phyloP scores from a whole-genome alignment of 1,284 basidiomycete species.

The Ustilago lituana region DNA sequence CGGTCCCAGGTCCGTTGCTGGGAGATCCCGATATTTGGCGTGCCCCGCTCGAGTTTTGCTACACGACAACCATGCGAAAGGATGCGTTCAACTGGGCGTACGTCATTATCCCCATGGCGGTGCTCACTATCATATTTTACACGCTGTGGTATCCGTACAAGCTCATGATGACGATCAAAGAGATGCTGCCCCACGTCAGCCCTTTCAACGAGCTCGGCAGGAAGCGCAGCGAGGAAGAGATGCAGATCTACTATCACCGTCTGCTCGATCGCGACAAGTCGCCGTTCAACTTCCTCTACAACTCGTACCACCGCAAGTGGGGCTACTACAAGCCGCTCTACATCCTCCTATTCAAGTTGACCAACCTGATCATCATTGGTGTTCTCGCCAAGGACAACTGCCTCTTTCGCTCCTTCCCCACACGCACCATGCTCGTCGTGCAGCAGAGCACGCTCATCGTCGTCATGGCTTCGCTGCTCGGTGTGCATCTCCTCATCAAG shows the following conservation, averaged over 20 bases:
- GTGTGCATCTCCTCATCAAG: slow-evolving; percentile 69
- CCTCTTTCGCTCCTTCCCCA: slow-evolving; percentile 73
- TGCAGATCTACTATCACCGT: slow-evolving; percentile 79
- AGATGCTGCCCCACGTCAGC: slow-evolving; percentile 76
- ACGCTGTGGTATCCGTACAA: slow-evolving; percentile 79
- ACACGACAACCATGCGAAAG: slow-evolving; percentile 73
- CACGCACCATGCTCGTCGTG: slow-evolving; percentile 72
- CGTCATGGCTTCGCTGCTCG: slow-evolving; percentile 74
- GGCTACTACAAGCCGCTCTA: slow-evolving; percentile 65
- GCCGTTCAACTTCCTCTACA: slow-evolving; percentile 79
- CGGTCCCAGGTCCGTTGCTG: slow-evolving; percentile 69
- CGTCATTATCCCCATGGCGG: slow-evolving; percentile 73
- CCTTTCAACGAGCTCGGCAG: slow-evolving; percentile 78
- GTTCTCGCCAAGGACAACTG: slow-evolving; percentile 77
- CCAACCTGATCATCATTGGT: slow-evolving; percentile 75
- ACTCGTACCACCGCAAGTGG: slow-evolving; percentile 70
- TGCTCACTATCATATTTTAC: slow-evolving; percentile 73
- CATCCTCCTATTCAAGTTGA: slow-evolving; percentile 73
- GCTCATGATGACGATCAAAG: slow-evolving; percentile 72
- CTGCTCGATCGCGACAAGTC: slow-evolving; percentile 75
- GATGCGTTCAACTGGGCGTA: slow-evolving; percentile 80
- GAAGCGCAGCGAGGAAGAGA: slow-evolving; percentile 71
- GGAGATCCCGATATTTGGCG: slow-evolving; percentile 70
- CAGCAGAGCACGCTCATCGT: slow-evolving; percentile 76
- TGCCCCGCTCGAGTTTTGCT: slow-evolving; percentile 80